phyloP scores from a whole-genome alignment of 106 monocot genomes.

The Dendrobium officinale region DNA sequence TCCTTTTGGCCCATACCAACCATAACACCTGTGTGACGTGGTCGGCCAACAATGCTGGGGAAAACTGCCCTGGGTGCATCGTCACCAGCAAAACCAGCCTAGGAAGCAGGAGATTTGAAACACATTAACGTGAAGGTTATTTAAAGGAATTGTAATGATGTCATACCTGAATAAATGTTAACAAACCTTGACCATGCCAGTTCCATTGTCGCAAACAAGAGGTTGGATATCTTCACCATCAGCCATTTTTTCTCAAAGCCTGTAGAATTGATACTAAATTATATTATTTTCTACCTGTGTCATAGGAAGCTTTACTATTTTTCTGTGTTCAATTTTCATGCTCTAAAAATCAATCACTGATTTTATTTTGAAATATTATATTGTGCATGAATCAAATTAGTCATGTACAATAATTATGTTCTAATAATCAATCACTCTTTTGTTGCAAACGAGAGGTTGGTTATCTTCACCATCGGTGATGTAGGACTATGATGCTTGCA shows the following conservation, averaged over 20 bases:
- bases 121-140: neutral
- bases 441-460: too few relatives aligned
- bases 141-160: neutral
- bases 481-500: too few relatives aligned
- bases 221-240: conserved; percentile 34
- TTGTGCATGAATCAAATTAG: too few relatives aligned
- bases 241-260: conserved; percentile 17
- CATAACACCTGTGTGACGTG: conserved; percentile 18
- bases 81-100: conserved; percentile 21
- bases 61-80: conserved; percentile 19
- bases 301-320: neutral
- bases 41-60: conserved; percentile 17
- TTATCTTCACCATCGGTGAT: too few relatives aligned
- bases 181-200: conserved; percentile 33
- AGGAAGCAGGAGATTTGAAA: neutral
- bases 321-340: neutral
- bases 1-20: conserved; percentile 20
- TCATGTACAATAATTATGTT: neutral
- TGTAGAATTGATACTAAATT: neutral
- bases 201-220: conserved; percentile 34
- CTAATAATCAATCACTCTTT: neutral
- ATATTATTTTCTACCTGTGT: neutral
- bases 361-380: too few relatives aligned
- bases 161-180: neutral
- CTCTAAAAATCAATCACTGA: neutral